Percentiles rank a stretch among this genome's conserved stretches.
phyloP scores from a whole-genome alignment of 2,329 filamentous ascomycete genomes.

The Neonectria hederae region DNA sequence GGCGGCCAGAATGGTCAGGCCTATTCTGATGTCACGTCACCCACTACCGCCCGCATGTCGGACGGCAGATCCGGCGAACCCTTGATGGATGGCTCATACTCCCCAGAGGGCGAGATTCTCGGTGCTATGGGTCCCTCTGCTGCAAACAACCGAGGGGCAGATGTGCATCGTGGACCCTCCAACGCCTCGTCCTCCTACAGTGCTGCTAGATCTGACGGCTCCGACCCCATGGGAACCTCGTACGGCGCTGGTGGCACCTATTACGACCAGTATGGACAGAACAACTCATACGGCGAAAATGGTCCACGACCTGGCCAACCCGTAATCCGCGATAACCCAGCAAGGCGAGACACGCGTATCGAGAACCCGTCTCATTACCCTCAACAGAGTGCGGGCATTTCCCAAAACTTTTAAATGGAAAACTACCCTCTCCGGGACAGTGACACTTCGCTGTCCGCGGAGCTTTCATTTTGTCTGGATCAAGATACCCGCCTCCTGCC shows the following conservation, averaged over 20 bases:
- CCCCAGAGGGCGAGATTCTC: conserved; percentile 82
- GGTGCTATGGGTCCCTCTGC: conserved; percentile 81
- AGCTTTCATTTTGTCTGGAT: conserved; percentile 34
- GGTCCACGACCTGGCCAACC: conserved; percentile 67
- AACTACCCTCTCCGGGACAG: background rate
- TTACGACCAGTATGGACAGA: conserved; percentile 68
- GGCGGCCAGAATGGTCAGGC: conserved; percentile 72
- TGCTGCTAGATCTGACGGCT: conserved; percentile 77
- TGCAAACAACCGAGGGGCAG: conserved; percentile 69
- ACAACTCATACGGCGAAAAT: conserved; percentile 65
- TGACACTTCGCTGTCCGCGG: conserved; percentile 16
- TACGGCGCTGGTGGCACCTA: conserved; percentile 61
- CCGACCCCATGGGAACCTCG: conserved; percentile 60
- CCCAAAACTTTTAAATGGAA: conserved; percentile 85
- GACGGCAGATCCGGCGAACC: conserved; percentile 75
- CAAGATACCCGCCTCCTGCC: conserved; percentile 44
- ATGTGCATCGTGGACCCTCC: conserved; percentile 88
- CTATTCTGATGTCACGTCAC: conserved; percentile 79
- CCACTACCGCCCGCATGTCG: conserved; percentile 67
- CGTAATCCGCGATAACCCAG: conserved; percentile 91
- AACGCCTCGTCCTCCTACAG: conserved; percentile 98
- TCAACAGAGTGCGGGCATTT: conserved; percentile 92
- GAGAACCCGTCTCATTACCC: conserved; percentile 90
- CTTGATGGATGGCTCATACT: conserved; percentile 62
- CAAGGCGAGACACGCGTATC: conserved; percentile 91